Evolutionary conservation across 2,329 filamentous ascomycete species (phyloP), one percentile per base, ranked within the genome.

Genomic region (Alternaria rosae): DNA sequence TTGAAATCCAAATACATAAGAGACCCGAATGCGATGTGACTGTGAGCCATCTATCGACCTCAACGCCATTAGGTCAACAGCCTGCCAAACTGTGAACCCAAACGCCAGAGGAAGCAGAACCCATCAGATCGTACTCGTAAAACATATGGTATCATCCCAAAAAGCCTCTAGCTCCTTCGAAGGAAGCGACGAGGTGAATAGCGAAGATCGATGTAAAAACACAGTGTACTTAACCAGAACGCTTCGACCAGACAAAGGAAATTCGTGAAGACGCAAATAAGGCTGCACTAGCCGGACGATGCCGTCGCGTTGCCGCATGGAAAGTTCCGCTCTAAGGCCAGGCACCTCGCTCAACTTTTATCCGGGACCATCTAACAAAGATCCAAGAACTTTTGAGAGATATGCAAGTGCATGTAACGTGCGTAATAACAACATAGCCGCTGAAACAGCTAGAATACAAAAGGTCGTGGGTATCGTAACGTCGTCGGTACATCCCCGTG

Each of bases 381-480:
- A 51, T 54, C 60, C 61, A 61, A 57, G 61, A 69, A 72, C 67
- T 72, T 73, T 73, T 72, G 64, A 68, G 45, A 45, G 58, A 50
- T 67, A 70, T 71, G 71, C 70, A 70, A 67, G 57, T 47, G 66
- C 69, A 72, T 70, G 63, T 67, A 65, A 70, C 70, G 60, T 67
- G 64, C 63, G 62, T 70, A 67, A 45, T 70, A 69, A 73, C 55
- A 67, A 76, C 66, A 73, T 55, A 62, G 64, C 66, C 59, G 62
- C 60, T 54, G 48, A 54, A 54, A 65, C 53, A 64, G 70, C 65
- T 56, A 56, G 64, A 70, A 72, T 57, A 25, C 62, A 68, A 66
- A 72, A 70, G 66, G 71, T 67, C 75, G 72, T 78, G 70, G 71
- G 70, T 74, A 77, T 77, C 76, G 65, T 78, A 71, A 74, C 64